Evolutionary conservation across 202 grass and related monocot species (phyloP), one percentile per base, ranked within the genome.

Genomic region (Alloteropsis angusta): DNA sequence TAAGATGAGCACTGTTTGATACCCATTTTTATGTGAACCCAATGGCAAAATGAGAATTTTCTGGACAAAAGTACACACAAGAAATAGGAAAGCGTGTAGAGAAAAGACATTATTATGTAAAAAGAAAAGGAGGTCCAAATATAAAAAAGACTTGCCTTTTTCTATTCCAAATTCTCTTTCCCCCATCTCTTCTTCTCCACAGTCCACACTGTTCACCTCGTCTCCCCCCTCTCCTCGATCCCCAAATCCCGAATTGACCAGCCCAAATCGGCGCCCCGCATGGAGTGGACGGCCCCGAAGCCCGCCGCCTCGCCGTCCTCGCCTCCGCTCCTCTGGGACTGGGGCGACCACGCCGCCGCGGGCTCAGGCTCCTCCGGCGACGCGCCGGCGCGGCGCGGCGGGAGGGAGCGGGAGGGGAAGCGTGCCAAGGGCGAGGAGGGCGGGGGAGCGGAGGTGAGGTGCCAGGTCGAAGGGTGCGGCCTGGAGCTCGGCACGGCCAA

Each of bases 391-490:
- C 37, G 58, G 52, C 52, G 45, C 57, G 42, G 45, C 25, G 43
- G 37, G 68, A 72, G 23, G 47, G 63, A 77, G 57, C 73, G 73
- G 42, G 83, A 77, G 58, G 85, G 84, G 48, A 90, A 88, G 52
- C 80, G 82, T 7, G 85, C 67, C 73, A 89, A 67, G 76, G 80
- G 76, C 52, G 81, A 87, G 74, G 78, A 89, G n/a, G 79, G 66
- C 21, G 34, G 64, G 13, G 76, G 60, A 68, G 84, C 34, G 42
- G 72, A 82, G 42, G 77, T 79, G 55, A 85, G 77, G 83, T 99
- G 96, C 63, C 96, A 99, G 82, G 96, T 99, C 0, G 92, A 99
- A 69, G 96, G 96, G 30, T 99, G 96, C 77, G 89, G 82, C 6
- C 5, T 89, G 69, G 90, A 96, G 80, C 92, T 99, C 61, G 74